Evolutionary conservation across 129 eudicot species (phyloP), one percentile per base, ranked within the genome.

Genomic region (Chrysanthemum makinoi): DNA sequence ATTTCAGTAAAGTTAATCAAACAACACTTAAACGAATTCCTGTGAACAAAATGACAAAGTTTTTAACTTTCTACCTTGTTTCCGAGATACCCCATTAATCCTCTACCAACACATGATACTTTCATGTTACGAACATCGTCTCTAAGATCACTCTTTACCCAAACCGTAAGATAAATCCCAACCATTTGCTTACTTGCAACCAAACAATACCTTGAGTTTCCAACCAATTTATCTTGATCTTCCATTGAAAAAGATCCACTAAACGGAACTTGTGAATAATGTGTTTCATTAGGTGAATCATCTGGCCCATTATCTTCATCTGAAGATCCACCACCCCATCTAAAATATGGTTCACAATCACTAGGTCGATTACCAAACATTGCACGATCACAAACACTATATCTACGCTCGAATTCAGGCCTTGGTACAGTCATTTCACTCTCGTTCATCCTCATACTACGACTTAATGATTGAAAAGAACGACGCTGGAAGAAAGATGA

Each of bases 181-280:
- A 94, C 98, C 98, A 94, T 94, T 58, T 94, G 98, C 81, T 94
- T 94, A 78, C 98, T 94, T 26, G 96, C 96, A 67, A 87, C 98
- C 78, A 94, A 79, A 81, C 95, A 89, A 60, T 94, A 94, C 81
- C 87, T 87, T 19, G 96, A 81, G 64, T 84, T 82, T 26, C 84
- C 88, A 1, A 56, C 64, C 24, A 66, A 68, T 59, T 80, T 81
- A 26, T 89, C 92, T 46, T 60, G 76, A 3, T 89, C 95, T 44
- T 89, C 96, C 77, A 87, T 72, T 10, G 82, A 82, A 19, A 76
- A 68, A 15, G 82, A 77, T 54, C 91, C 91, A 43, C 66, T 85
- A 65, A 65, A 80, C 22, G 87, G 82, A 15, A 75, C 57, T 14
- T 96, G 96, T 0, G 98, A 87, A 43, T 72, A 78, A 52, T 85